These are phyloP conservation scores for Akebia trifoliata DNA, from an alignment of 164 flowering plant genomes.

Conservation along the genomic window DNA sequence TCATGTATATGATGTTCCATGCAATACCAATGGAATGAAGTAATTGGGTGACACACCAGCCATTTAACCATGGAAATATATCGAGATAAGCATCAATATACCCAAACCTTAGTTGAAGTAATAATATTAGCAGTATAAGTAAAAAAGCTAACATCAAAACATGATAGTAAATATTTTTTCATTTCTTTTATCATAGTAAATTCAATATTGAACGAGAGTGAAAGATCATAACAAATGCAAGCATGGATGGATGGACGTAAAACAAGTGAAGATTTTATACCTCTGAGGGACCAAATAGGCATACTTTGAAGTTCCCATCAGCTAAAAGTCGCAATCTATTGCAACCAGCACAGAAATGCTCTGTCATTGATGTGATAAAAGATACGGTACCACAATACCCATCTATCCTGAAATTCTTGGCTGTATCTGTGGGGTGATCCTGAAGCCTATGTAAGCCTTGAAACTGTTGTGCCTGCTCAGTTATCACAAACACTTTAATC, in stretches of 20 bases:
- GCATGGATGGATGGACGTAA: background rate
- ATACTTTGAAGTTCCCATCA: slow-evolving; percentile 96
- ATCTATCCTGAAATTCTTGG: slow-evolving; percentile 78
- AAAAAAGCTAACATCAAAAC: too few relatives aligned
- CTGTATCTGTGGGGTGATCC: slow-evolving; percentile 86
- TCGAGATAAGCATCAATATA: background rate
- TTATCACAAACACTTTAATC: slow-evolving; percentile 10
- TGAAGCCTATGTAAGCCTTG: slow-evolving; percentile 50
- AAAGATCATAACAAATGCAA: background rate
- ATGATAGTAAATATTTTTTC: background rate
- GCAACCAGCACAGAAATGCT: slow-evolving; percentile 98
- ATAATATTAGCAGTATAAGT: background rate
- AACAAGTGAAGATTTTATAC: slow-evolving; percentile 25
- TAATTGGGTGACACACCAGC: background rate
- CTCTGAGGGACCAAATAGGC: slow-evolving; percentile 99
- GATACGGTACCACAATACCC: slow-evolving; percentile 80
- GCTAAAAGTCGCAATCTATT: slow-evolving; percentile 90
- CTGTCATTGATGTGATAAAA: slow-evolving; percentile 97
- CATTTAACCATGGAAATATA: background rate
- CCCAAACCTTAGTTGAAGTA: background rate
- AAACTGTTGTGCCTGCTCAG: slow-evolving; percentile 53
- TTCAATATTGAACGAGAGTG: background rate
- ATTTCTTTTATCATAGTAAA: background rate
- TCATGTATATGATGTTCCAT: background rate
- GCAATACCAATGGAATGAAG: background rate